Base-by-base conservation (phyloP, 176 grass and related monocot species). In the Phragmites australis region DNA sequence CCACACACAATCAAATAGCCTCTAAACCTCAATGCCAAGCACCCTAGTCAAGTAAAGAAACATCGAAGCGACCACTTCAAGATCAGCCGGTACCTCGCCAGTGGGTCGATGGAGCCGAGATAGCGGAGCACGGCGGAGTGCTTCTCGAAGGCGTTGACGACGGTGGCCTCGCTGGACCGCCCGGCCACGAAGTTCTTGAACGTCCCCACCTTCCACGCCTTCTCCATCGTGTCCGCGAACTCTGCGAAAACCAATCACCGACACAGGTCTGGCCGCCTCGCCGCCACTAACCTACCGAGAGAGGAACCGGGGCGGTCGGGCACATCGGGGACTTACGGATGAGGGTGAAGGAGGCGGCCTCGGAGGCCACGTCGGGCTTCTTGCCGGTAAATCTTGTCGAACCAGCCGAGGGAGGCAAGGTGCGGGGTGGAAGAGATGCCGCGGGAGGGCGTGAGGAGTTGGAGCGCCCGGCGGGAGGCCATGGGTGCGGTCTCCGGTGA, bases 341-440 rank as follows among this genome's bases (percentile, higher is more conserved):
- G 50, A 97, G 95, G 21, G 92, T 89, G 77, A 97, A 94, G 63
- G 81, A 85, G 25, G 71, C 57, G 1, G 87, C 37, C 40, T 72
- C 68, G 45, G 74, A 16, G 26, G 51, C 14, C 7, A 73, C 71
- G 40, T 88, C 88, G 22, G 84, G 44, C 83, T 82, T 90, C 76
- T 83, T 88, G 59, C 92, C 92, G 65, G 95, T 98, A 81, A 98
- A 97, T 90, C 90, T 97, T 97, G 83, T 93, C 90, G 58, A 97
- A 86, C 95, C 90, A 97, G 53, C 92, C 95, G 50, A 87, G 19
- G 78, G 92, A 92, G 32, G 87, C 83, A 41, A 90, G 89, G 56
- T 85, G 90, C n/a, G 80, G 79, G 75, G 85, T 88, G 46, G 92
- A 94, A 64, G 86, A 75, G 88, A 98, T 93, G 53, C 90, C 89